These are phyloP conservation scores for Phylloporus arenicola DNA, from an alignment of 768 basidiomycete genomes.

Conservation along the genomic window DNA sequence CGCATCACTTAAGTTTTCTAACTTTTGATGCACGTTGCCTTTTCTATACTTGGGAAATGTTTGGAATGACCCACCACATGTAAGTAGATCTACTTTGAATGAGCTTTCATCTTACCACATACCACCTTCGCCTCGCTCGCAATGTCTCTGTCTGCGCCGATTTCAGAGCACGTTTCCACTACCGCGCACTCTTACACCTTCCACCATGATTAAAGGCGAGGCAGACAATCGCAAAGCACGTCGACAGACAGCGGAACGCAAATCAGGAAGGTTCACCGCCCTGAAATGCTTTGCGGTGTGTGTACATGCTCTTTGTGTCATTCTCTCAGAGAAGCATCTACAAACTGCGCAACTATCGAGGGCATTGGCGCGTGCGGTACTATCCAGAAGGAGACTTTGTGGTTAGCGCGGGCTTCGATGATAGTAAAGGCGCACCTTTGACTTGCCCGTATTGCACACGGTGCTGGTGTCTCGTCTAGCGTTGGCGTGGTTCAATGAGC, in stretches of 20 bases:
- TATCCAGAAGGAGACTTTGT: conserved; percentile 69
- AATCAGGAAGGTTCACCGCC: conserved; percentile 76
- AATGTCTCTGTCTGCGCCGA: too few species aligned
- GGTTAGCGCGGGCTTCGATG: conserved; percentile 76
- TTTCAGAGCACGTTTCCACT: too few species aligned
- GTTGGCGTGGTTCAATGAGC: conserved; percentile 84
- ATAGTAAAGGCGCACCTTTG: conserved; percentile 43
- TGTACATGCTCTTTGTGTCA: conserved; percentile 86
- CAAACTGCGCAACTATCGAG: conserved; percentile 69
- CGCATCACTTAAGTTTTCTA: too few species aligned
- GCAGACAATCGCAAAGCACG: too few species aligned
- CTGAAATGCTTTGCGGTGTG: conserved; percentile 83
- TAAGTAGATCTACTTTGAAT: too few species aligned
- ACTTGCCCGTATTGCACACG: conserved; percentile 2
- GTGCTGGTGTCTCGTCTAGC: conserved; percentile 37
- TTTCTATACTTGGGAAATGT: too few species aligned
- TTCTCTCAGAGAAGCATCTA: conserved; percentile 94
- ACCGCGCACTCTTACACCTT: too few species aligned
- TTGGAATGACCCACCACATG: too few species aligned
- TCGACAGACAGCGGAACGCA: conserved; percentile 60
- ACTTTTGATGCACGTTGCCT: too few species aligned
- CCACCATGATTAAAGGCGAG: too few species aligned
- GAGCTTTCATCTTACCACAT: too few species aligned
- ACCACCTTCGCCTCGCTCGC: too few species aligned
- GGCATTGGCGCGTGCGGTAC: conserved; percentile 77